A percentile compares a stretch with the other conserved stretches of the same genome.
phyloP scores from a whole-genome alignment of 2,329 filamentous ascomycete species.

The Venturia nashicola region DNA sequence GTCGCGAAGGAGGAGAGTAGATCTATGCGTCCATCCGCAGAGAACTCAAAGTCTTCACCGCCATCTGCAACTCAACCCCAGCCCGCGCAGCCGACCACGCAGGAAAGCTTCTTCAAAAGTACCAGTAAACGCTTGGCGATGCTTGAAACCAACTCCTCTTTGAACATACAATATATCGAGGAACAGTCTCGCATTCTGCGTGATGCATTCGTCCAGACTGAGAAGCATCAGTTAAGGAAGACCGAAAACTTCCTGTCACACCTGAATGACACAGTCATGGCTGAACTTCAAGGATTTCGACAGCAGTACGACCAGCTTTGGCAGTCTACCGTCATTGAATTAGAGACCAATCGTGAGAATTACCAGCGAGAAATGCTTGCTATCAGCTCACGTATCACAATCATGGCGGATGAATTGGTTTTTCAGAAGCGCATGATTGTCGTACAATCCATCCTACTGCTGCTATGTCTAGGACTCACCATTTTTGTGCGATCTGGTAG shows the following conservation, averaged over 20 bases:
- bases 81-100: constrained; percentile 64
- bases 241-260: constrained; percentile 69
- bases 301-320: constrained; percentile 91
- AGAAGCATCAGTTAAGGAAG: constrained; percentile 77
- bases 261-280: constrained; percentile 77
- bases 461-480: constrained; percentile 77
- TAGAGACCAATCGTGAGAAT: constrained; percentile 78
- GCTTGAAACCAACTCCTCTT: constrained; percentile 81
- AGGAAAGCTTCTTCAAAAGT: constrained; percentile 96
- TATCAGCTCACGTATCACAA: constrained; percentile 64
- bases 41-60: constrained; percentile 7
- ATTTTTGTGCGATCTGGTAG: constrained; percentile 49
- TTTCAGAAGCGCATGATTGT: constrained; percentile 85
- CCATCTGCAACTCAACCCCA: constrained; percentile 26
- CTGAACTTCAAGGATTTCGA: constrained; percentile 62
- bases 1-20: not conserved
- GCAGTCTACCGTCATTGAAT: constrained; percentile 86
- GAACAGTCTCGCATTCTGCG: constrained; percentile 85
- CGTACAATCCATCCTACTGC: constrained; percentile 73
- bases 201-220: constrained; percentile 74
- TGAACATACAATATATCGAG: constrained; percentile 92
- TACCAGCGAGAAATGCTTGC: constrained; percentile 75
- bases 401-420: constrained; percentile 85
- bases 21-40: not conserved
- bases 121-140: constrained; percentile 86